Conservation (phyloP, 169 alveolate species). For the Theileria sp. region DNA sequence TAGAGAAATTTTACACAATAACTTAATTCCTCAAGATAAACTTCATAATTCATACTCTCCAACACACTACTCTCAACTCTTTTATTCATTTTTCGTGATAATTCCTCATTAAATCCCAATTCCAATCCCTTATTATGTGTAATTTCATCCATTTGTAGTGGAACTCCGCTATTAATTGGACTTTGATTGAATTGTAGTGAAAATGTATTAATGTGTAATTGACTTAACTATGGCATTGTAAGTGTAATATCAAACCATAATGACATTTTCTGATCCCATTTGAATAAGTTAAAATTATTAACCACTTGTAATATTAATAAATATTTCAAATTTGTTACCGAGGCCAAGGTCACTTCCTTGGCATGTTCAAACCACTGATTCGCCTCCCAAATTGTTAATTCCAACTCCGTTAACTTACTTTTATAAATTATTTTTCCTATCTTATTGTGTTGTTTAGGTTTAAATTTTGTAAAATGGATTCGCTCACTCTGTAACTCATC, state of each 20-base stretch:
- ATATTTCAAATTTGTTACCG: neutral
- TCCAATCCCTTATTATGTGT: no score
- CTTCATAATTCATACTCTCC: neutral
- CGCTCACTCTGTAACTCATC: neutral
- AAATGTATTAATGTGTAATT: no score
- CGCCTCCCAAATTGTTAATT: neutral
- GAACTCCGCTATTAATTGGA: no score
- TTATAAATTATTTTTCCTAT: no score
- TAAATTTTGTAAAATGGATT: no score
- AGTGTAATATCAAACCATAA: neutral
- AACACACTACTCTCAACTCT: no score
- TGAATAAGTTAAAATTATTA: no score
- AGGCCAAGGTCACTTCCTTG: neutral
- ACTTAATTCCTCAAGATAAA: neutral
- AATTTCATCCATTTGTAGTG: no score
- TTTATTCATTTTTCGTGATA: no score
- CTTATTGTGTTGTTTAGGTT: neutral
- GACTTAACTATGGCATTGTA: neutral
- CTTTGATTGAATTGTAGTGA: no score
- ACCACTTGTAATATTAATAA: neutral
- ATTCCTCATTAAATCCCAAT: no score
- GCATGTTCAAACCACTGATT: neutral
- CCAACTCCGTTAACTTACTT: neutral
- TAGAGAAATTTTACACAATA: neutral
- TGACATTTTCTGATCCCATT: neutral